phyloP scores from a whole-genome alignment of 1,139 yeast species.

The Waltiozyma sp. region DNA sequence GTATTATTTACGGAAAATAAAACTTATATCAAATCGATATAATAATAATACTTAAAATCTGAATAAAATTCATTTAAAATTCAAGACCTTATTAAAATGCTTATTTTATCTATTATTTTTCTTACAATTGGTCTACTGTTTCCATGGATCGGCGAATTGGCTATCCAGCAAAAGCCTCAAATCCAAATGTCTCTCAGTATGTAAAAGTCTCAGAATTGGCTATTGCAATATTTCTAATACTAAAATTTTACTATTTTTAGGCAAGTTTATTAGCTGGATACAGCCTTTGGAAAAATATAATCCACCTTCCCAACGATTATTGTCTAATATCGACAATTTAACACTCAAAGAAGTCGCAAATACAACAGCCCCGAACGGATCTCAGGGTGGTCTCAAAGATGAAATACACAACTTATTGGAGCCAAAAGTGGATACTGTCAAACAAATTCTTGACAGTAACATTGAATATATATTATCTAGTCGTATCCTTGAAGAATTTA shows the following conservation, averaged over 20 bases:
- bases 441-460: background rate
- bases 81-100: background rate
- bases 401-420: background rate
- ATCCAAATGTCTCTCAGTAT: background rate
- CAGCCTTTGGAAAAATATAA: background rate
- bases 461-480: background rate
- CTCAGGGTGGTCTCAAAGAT: background rate
- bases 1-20: too few species aligned
- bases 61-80: background rate
- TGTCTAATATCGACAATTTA: background rate
- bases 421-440: background rate
- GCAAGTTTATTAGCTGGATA: background rate
- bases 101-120: background rate
- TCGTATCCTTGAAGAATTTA: background rate
- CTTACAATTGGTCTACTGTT: background rate
- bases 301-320: background rate
- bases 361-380: background rate
- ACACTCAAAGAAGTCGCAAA: background rate
- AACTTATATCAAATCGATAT: too few species aligned
- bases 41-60: background rate
- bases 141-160: background rate
- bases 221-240: background rate
- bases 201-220: background rate
- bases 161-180: background rate
- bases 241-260: background rate